Percentiles rank a stretch among this genome's conserved stretches.
These are phyloP conservation scores for Thermochaetoides thermophila DNA, from an alignment of 495 filamentous ascomycete genomes.

Conservation along the genomic window DNA sequence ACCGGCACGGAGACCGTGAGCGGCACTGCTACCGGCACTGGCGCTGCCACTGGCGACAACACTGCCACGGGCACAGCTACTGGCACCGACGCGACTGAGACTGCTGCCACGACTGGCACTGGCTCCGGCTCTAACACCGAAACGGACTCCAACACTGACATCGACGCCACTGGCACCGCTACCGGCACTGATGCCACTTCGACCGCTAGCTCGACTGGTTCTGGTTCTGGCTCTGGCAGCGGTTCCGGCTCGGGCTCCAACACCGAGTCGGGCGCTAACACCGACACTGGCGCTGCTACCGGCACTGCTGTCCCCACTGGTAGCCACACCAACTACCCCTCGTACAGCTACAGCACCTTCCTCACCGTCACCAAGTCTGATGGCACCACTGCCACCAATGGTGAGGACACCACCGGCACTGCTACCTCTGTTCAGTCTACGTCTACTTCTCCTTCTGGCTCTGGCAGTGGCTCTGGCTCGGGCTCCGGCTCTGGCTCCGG, in stretches of 20 bases:
- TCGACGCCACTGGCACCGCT: neutral
- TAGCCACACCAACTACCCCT: no score
- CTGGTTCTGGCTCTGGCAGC: neutral
- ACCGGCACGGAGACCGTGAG: neutral
- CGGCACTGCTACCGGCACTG: neutral
- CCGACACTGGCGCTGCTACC: neutral
- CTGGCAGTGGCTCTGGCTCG: neutral
- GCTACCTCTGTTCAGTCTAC: neutral
- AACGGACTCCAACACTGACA: neutral
- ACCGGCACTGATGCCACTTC: neutral
- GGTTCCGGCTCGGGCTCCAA: neutral
- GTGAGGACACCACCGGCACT: no score
- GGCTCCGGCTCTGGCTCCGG: neutral
- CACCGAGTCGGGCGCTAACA: neutral
- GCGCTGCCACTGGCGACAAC: neutral
- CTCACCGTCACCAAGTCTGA: no score
- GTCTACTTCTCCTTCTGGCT: neutral
- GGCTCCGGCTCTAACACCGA: neutral
- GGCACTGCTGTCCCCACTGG: no score
- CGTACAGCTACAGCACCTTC: no score
- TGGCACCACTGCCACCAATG: no score
- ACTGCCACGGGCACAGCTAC: neutral
- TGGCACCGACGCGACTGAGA: neutral
- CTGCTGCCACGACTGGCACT: neutral
- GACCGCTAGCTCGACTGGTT: neutral